Evolutionary conservation across 352 stramenopile species (phyloP), one percentile per base, ranked within the genome.

Genomic region (Phytopythium delawarense): DNA sequence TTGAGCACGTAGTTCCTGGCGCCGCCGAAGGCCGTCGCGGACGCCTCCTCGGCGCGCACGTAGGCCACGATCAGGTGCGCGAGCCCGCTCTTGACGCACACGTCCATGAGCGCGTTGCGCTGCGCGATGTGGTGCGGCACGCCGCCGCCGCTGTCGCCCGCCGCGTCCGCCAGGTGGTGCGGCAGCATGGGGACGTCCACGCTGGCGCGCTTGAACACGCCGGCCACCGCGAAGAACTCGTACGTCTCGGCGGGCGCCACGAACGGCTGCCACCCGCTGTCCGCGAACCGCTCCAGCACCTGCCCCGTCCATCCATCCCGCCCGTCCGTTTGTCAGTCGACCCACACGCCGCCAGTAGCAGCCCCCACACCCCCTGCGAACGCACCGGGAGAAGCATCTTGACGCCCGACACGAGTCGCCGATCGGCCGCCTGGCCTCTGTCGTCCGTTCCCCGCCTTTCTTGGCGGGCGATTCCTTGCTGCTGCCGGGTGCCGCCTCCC

Each of bases 181-280:
- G 57, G 64, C 45, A 82, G 68, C 44, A 89, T 62, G 51, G 86
- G 81, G 20, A 62, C 52, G 57, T 92, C 79, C 57, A 94, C 75
- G 45, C 86, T 78, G 28, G 74, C 71, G 39, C 72, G 79, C 39
- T 76, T 78, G 57, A 90, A 95, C 21, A 95, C 72, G 23, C 85
- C 85, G 1, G 85, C 88, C 44, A 89, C 83, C 25, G 77, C 81
- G 58, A 94, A 92, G 68, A 92, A 87, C 76, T 94, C 85, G 66
- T 88, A 94, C 25, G 83, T 92, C 79, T 94, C 85, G 9, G 78
- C 83, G 15, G 85, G 85, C 39, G 89, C 81, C 35, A 87, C 79
- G 71, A 92, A 92, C 53, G 75, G 76, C 61, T 86, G 78, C 83
- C 85, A 94, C 8, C 84, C 84, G 55, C 79, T 73, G 70, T 93